Evolutionary conservation across 176 grass and related monocot genomes (phyloP).

Genomic region (Rhynchospora pubera): DNA sequence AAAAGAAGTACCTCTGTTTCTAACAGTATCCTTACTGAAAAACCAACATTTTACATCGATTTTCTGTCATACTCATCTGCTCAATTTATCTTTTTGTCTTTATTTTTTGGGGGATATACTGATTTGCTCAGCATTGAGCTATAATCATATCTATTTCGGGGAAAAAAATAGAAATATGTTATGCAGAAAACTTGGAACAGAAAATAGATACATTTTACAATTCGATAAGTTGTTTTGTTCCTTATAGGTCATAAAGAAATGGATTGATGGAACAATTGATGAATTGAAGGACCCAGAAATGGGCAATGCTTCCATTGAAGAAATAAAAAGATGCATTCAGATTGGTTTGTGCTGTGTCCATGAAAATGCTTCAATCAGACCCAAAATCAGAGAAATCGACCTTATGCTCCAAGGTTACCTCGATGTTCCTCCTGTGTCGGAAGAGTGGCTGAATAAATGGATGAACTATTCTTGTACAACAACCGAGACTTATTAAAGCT

Average conservation of each 20-base stretch:
- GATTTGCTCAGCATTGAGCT: too few species aligned
- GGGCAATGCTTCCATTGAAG: not conserved
- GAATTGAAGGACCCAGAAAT: not conserved
- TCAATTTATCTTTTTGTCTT: too few species aligned
- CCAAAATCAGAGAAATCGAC: not conserved
- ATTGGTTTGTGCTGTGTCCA: not conserved
- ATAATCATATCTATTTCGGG: too few species aligned
- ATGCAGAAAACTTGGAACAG: too few species aligned
- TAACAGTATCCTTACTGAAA: too few species aligned
- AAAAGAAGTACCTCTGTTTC: not conserved
- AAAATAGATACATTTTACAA: too few species aligned
- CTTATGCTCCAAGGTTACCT: conserved; percentile 4
- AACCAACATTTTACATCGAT: too few species aligned
- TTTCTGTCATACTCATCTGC: too few species aligned
- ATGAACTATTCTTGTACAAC: not conserved
- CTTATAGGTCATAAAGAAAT: not conserved
- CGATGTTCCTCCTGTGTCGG: not conserved
- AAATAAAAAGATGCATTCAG: not conserved
- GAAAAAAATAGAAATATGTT: too few species aligned
- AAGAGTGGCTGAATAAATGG: not conserved
- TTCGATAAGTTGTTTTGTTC: too few species aligned
- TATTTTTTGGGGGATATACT: too few species aligned
- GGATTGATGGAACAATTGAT: not conserved
- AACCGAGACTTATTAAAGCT: not conserved
- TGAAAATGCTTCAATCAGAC: not conserved